Base-by-base conservation (phyloP, 176 grass and related monocot species). In the Rhynchospora tenuis region DNA sequence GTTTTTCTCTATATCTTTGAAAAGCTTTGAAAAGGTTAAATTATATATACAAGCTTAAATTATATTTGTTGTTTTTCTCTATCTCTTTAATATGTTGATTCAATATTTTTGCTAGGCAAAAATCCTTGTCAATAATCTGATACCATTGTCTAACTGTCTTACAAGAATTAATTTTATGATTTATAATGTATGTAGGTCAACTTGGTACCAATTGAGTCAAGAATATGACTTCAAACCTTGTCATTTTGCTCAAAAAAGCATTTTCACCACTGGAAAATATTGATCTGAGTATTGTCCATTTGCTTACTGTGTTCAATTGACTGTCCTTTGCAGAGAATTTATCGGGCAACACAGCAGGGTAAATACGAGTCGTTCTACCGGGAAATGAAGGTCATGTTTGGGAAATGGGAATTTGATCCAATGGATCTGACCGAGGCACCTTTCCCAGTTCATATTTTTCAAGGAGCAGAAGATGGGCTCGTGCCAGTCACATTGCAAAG, bases 321-420 rank as follows among this genome's bases (percentile, higher is more conserved):
- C 19, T 17, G 7, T 1, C 43, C 16, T 69, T 69, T 44, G 65
- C 78, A 89, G 84, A 86, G 68, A 85, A n/a, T 9, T 51, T 68
- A 83, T 58, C 9, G 76, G 23, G 95, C 90, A 2, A 83, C 89
- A 74, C 92, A 98, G 68, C 95, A 98, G 58, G 92, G 92, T 2
- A 31, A 65, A 31, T 89, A 91, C 27, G 95, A 95, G 86, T 98
- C 92, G 4, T 91, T 87, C 80, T 98, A 94, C 89, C 72, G 84
- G 29, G 95, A 98, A 81, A 91, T 98, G 95, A 65, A 71, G 22
- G 91, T 98, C 22, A 95, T 98, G 95, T 98, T 98, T 47, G 95
- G 95, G 16, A 82, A 89, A 65, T 98, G 95, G 86, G 92, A 98
- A 61, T 98, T 98, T 64, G 95, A 98, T 85, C 95, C 95, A 9